Percentiles rank a stretch among this genome's conserved stretches.
Conservation (phyloP, 441 rosid species). For the Dalechampia spathulata region DNA sequence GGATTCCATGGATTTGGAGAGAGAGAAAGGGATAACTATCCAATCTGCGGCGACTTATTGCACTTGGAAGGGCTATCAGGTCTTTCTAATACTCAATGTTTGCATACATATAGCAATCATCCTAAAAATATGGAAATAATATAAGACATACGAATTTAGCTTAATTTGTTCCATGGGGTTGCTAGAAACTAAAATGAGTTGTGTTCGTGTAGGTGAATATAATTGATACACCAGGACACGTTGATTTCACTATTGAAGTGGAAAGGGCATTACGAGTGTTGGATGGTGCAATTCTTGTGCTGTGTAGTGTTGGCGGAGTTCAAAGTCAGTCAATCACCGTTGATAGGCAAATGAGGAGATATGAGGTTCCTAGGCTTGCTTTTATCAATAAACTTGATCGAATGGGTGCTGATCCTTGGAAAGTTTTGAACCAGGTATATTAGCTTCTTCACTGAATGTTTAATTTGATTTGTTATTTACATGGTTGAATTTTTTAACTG, state of each 20-base stretch:
- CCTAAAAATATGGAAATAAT: too few species aligned
- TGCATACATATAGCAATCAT: too few species aligned
- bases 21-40: slow-evolving; percentile 94
- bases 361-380: slow-evolving; percentile 85
- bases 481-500: neutral
- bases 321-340: slow-evolving; percentile 99
- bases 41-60: slow-evolving; percentile 98
- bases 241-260: slow-evolving; percentile 96
- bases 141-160: too few species aligned
- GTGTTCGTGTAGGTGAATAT: slow-evolving; percentile 55
- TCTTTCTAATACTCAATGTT: neutral
- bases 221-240: slow-evolving; percentile 95
- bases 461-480: neutral
- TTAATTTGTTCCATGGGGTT: too few species aligned
- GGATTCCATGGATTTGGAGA: slow-evolving; percentile 97
- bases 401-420: slow-evolving; percentile 99
- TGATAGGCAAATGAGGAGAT: slow-evolving; percentile 98
- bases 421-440: slow-evolving; percentile 82
- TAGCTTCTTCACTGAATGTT: neutral
- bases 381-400: slow-evolving; percentile 97
- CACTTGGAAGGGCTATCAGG: slow-evolving; percentile 90
- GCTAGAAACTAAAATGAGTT: neutral
- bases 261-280: slow-evolving; percentile 96
- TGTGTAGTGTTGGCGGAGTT: slow-evolving; percentile 98
- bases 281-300: slow-evolving; percentile 91